Base-by-base conservation (phyloP, 2,329 filamentous ascomycete genomes). In the Parafenestella ontariensis region DNA sequence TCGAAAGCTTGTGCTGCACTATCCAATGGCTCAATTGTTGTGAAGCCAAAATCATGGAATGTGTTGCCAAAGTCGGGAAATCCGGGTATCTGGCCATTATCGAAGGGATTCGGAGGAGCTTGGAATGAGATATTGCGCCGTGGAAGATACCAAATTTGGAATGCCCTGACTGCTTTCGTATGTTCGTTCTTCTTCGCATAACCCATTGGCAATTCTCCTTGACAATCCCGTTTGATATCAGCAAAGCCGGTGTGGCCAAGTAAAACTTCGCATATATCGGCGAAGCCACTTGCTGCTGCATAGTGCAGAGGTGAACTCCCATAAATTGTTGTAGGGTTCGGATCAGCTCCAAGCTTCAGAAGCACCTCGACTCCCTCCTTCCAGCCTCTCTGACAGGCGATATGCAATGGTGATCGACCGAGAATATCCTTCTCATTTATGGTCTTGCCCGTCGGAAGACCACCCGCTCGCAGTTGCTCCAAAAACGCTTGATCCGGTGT, bases 291-390 rank as follows among this genome's bases (percentile, higher is more conserved):
- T 5, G 34, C 49, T 9, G 59, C 59, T 18, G 59, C 57, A 11
- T 52, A 62, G 34, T 65, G 59, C 9, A 65, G 50, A 10, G 59
- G 59, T 1, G 46, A 20, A 18, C 39, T 52, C 3, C 50, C 51
- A 11, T 37, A 58, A 8, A 44, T 18, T 1, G 57, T 62, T 1
- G 5, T n/a, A 11, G 37, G 5, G 4, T 10, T 31, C 5, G 36
- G 36, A 29, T 57, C 43, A 5, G 52, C 57, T 13, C 46, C 39
- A 17, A 13, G 10, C 2, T 13, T 4, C n/a, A 48, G 18, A 10
- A 59, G 15, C 5, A 33, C 9, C 5, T 18, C 2, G 7, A 46
- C 42, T 1, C 21, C 24, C 0, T 2, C 31, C n/a, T n/a, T 9
- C 48, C 42, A 53, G 1, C 8, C 29, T 13, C 37, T 29, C 11